Percentiles rank a stretch among this genome's conserved stretches.
phyloP scores from a whole-genome alignment of 768 basidiomycete genomes.

The Paxillus ammoniavirescens region DNA sequence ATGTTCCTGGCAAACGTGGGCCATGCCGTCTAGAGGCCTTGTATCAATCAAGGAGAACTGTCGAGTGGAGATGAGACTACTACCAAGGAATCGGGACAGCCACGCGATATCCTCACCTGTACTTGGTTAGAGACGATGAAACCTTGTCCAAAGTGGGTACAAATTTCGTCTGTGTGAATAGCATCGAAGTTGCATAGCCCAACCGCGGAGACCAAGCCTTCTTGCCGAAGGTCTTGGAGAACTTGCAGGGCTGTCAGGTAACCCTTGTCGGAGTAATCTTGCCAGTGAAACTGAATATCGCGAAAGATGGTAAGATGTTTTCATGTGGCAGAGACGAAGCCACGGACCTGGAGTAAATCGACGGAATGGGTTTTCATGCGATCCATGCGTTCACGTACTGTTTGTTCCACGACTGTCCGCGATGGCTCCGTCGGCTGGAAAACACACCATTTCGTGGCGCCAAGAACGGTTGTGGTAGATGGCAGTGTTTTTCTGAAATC shows the following conservation, averaged over 20 bases:
- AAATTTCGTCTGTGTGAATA: constrained; percentile 74
- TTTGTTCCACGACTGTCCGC: constrained; percentile 55
- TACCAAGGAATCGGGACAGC: neutral
- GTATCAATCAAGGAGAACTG: constrained; percentile 84
- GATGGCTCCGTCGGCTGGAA: constrained; percentile 56
- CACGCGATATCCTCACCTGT: constrained; percentile 46
- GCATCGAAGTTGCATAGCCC: constrained; percentile 85
- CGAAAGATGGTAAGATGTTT: neutral
- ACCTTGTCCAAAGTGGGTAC: constrained; percentile 67
- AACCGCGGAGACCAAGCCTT: constrained; percentile 60
- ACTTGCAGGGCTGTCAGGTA: constrained; percentile 49
- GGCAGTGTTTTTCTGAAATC: constrained; percentile 56
- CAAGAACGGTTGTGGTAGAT: constrained; percentile 46
- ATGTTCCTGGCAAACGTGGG: constrained; percentile 71
- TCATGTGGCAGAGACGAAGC: neutral
- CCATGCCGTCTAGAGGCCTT: constrained; percentile 74
- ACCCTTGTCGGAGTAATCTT: constrained; percentile 54
- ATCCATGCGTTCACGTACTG: constrained; percentile 65
- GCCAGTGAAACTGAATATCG: constrained; percentile 70
- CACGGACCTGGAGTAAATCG: constrained; percentile 69
- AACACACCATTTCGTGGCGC: constrained; percentile 87
- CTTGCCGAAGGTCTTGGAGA: constrained; percentile 56
- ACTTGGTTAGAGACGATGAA: constrained; percentile 81
- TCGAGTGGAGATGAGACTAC: constrained; percentile 7
- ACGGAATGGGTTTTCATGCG: constrained; percentile 60